A percentile compares a stretch with the other conserved stretches of the same genome.
Evolutionary conservation across 2,329 filamentous ascomycete species (phyloP).

Genomic region (Colletotrichum trifolii): DNA sequence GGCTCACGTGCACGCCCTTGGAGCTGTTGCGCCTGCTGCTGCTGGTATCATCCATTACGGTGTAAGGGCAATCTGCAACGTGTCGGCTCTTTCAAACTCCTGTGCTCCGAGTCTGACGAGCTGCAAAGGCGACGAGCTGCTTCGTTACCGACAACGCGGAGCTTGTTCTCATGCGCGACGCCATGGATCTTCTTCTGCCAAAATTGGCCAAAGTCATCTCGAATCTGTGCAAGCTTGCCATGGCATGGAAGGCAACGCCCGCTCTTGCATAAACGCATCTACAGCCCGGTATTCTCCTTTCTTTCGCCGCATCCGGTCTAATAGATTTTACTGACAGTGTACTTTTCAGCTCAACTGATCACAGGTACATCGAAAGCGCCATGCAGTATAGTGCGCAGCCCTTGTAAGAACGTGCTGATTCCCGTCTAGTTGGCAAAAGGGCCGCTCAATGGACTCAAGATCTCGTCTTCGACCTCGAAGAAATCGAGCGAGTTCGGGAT

Average conservation of each 20-base stretch:
- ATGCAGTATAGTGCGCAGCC: too few species aligned
- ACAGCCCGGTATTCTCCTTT: constrained; percentile 56
- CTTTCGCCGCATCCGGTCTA: too few species aligned
- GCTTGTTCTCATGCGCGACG: constrained; percentile 77
- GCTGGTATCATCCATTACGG: constrained; percentile 83
- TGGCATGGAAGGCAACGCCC: constrained; percentile 68
- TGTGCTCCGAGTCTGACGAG: constrained; percentile 1
- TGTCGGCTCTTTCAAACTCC: neutral
- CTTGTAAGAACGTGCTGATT: too few species aligned
- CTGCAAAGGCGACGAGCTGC: constrained; percentile 51
- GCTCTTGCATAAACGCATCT: constrained; percentile 82
- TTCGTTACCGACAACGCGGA: constrained; percentile 81
- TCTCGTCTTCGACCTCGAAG: constrained; percentile 73
- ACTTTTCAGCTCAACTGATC: constrained; percentile 54
- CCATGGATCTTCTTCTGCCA: constrained; percentile 77
- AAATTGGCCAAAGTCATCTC: constrained; percentile 83
- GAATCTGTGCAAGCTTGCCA: constrained; percentile 78
- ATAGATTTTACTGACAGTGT: too few species aligned
- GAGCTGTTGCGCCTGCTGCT: constrained; percentile 77
- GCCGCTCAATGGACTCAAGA: constrained; percentile 81
- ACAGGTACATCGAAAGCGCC: constrained; percentile 45
- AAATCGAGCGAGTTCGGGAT: constrained; percentile 75
- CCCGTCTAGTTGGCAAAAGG: constrained; percentile 66
- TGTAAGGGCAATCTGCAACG: neutral
- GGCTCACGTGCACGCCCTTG: constrained; percentile 75